Evolutionary conservation across 164 flowering plant genomes (phyloP), one percentile per base, ranked within the genome.

Genomic region (Umbilicus rupestris): DNA sequence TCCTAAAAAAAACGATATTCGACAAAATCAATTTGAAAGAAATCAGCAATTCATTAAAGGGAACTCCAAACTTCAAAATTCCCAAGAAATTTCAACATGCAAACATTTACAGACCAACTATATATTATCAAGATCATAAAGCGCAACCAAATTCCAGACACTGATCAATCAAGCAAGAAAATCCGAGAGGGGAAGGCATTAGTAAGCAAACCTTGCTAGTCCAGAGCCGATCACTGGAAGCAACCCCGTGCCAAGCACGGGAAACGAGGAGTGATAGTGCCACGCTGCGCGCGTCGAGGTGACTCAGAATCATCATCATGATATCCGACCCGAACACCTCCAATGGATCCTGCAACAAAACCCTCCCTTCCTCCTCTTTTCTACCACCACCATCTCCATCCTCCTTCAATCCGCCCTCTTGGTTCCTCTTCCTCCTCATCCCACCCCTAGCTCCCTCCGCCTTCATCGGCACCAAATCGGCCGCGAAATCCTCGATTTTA

Each of bases 211-310:
- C 96, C 89, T 76, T 82, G 71, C 69, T 2, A 52, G 73, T 52
- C 96, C 96, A 89, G 39, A 89, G 75, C 10, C 50, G n/a, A 45
- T 89, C 90, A 50, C 80, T 73, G 60, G 85, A 85, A 74, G 96
- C 92, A 28, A 85, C 82, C 5, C 52, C 69, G 69, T 72, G 69
- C 96, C 96, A 87, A 11, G 76, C 75, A 58, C 84, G 87, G 62
- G 89, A 85, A 45, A 89, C 92, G 30, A 85, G 79, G 33, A 84
- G 84, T 35, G 83, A 75, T 11, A 74, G 84, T 78, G 89, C 96
- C 83, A 81, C 78, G 83, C 90, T 86, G 82, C 83, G 82, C 77
- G 92, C 89, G 81, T 89, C 90, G 8, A 89, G 84, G 65, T 75
- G 60, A 24, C 71, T 72, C 57, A 87, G 64, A 12, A 84, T 80